These are phyloP conservation scores for Pilaira anomala DNA, from an alignment of 192 early-diverging fungal species.

Conservation along the genomic window DNA sequence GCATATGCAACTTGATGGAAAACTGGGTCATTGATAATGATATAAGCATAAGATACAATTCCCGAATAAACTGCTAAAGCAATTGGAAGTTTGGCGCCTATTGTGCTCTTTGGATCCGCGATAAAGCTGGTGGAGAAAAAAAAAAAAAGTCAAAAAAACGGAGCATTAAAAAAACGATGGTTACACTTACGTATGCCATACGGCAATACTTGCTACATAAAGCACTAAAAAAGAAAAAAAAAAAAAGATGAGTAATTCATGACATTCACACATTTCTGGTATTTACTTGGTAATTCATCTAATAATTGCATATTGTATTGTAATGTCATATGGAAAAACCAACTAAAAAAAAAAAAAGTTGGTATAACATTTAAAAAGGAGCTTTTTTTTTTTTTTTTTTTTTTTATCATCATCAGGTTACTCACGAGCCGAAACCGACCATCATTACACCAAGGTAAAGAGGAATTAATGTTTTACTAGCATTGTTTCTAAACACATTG, in stretches of 20 bases:
- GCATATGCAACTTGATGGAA: conserved; percentile 67
- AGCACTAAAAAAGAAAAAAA: conserved; percentile 41
- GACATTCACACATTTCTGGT: not conserved
- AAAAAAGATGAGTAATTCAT: not conserved
- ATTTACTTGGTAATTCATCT: conserved; percentile 77
- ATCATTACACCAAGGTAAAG: conserved; percentile 58
- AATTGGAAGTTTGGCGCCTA: conserved; percentile 42
- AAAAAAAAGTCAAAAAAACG: conserved; percentile 16
- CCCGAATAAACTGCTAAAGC: conserved; percentile 50
- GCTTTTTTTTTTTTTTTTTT: no score
- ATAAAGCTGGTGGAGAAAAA: conserved; percentile 39
- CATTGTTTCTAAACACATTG: conserved; percentile 42
- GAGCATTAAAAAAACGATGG: not conserved
- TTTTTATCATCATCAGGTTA: conserved; percentile 4
- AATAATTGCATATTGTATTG: conserved; percentile 67
- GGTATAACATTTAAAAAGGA: not conserved
- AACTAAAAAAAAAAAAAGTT: conserved; percentile 26
- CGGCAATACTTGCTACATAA: conserved; percentile 55
- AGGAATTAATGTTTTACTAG: conserved; percentile 53
- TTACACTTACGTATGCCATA: conserved; percentile 40
- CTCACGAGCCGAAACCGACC: conserved; percentile 63
- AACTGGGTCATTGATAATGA: conserved; percentile 64
- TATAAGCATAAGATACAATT: conserved; percentile 55
- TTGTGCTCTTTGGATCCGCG: conserved; percentile 42
- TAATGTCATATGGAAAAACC: conserved; percentile 77